Evolutionary conservation across 805 yeast species (phyloP), one percentile per base, ranked within the genome.

Genomic region (Peterozyma toletana): DNA sequence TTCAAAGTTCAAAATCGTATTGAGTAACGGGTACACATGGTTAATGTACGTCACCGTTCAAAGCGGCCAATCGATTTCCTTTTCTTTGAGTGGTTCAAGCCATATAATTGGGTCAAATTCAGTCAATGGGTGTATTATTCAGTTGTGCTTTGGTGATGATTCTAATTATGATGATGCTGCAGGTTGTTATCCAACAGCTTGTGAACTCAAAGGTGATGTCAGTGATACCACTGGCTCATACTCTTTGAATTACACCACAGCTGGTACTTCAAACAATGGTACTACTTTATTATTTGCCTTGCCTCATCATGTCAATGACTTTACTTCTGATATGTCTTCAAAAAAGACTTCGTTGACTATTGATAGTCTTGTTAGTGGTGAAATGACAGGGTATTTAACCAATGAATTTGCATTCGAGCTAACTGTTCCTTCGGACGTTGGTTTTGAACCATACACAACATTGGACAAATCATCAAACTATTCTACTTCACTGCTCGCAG

Each of bases 21-120:
- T 87, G 43, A 71, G 72, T 51, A 79, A 80, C 57, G 75, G 71
- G 30, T 68, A 70, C 13, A 67, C 59, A 13, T 87, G 95, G 93
- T 65, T 78, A n/a, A 63, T 86, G 33, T 87, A 83, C 52, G 78
- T 78, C 10, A 68, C 73, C 1, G 53, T 71, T 30, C 77, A 79
- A 41, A 46, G 58, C 38, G 62, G 64, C 14, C 69, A 66, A 46
- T 54, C 62, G 31, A 53, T 66, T 40, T 48, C 49, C 33, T 54
- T 60, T 42, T 53, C 54, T 5, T 47, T 53, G 33, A 44, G 48
- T 21, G 52, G 58, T 41, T 36, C 57, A 15, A 46, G 55, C 45
- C 49, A 67, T 38, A 60, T 79, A 47, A 63, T 63, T 15, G 80
- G 77, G 13, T 59, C 68, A 31, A 55, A 61, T 39, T 57, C 72